Base-by-base conservation (phyloP, 2,329 filamentous ascomycete genomes). In the Neofusicoccum kwambonambiense region DNA sequence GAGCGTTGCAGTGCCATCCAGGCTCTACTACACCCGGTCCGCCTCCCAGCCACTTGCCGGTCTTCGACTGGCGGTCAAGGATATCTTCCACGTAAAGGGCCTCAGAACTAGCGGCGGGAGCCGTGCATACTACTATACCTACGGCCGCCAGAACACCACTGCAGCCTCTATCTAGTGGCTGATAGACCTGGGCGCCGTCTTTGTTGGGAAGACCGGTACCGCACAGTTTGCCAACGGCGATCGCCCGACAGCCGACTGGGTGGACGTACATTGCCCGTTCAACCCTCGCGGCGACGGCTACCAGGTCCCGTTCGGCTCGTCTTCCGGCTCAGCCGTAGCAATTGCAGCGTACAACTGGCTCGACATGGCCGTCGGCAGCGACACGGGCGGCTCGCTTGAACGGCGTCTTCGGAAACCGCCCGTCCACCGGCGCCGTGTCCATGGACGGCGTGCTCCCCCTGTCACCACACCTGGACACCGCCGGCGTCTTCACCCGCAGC, bases 201-300 rank as follows among this genome's bases (percentile, higher is more conserved):
- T 86, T 11, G 75, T 86, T 0, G 84, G 84, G 3, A 86, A 85
- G 74, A 83, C 82, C 22, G 85, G 83, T 67, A 79, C 80, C 2
- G 77, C 80, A 1, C 82, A 84, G 67, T 80, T 86, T 57, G 80
- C 79, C 12, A 71, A 67, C 12, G 69, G 69, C 9, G 71, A 74
- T n/a, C 62, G 65, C 6, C 67, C 70, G n/a, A 70, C 68, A 6
- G 68, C 65, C 9, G 71, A 74, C 62, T 73, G 69, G 64, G 67
- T 74, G 9, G 71, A 75, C 51, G 68, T 70, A 9, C 66, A 69
- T 9, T 68, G 67, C 9, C 69, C 73, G n/a, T 75, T 73, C 65
- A 75, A 75, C 50, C 73, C 73, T 2, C 68, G 73, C 12, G 73
- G 68, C 4, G 72, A 75, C 65, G 71, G 72, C 3, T 74, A 70